Evolutionary conservation across 2,329 filamentous ascomycete genomes (phyloP).

Genomic region (Pseudodiploospora longispora): DNA sequence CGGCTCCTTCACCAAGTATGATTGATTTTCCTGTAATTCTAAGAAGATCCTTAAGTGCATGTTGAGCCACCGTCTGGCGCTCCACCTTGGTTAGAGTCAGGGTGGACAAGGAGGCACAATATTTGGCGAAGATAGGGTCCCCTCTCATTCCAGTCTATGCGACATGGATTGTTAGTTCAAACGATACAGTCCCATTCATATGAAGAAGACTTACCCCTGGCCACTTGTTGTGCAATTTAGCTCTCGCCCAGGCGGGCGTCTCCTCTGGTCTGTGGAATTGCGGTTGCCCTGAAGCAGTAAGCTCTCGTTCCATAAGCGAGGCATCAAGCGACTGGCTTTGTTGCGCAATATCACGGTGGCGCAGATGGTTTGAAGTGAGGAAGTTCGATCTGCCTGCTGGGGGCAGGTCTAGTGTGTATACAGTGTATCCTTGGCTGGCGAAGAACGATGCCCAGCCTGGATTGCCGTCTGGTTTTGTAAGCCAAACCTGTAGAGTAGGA

Average conservation of each 20-base stretch:
- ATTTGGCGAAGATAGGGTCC: conserved; percentile 40
- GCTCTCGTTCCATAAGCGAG: conserved; percentile 17
- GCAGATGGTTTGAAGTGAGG: conserved; percentile 13
- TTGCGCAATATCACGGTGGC: conserved; percentile 6
- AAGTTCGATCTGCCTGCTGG: conserved; percentile 29
- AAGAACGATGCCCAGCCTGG: conserved; percentile 40
- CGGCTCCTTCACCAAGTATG: conserved; percentile 43
- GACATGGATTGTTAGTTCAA: conserved; percentile 2
- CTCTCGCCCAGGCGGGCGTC: conserved; percentile 16
- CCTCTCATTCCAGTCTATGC: conserved; percentile 27
- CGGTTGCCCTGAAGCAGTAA: conserved; percentile 23
- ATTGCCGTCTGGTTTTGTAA: conserved; percentile 38
- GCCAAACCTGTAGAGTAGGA: conserved; percentile 24
- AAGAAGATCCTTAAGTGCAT: conserved; percentile 34
- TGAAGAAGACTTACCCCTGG: conserved; percentile 22
- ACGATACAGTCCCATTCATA: too few species aligned
- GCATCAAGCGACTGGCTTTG: conserved; percentile 13
- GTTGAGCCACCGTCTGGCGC: conserved; percentile 22
- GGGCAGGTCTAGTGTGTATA: conserved; percentile 37
- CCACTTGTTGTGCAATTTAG: conserved; percentile 28
- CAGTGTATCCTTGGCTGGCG: conserved; percentile 29
- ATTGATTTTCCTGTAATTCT: conserved; percentile 32
- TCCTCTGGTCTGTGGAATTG: not conserved
- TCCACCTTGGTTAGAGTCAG: conserved; percentile 19
- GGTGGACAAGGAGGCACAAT: conserved; percentile 35